Percentiles rank a stretch among this genome's conserved stretches.
phyloP scores from a whole-genome alignment of 192 early-diverging fungal genomes.

The Gorgonomyces haynaldii region DNA sequence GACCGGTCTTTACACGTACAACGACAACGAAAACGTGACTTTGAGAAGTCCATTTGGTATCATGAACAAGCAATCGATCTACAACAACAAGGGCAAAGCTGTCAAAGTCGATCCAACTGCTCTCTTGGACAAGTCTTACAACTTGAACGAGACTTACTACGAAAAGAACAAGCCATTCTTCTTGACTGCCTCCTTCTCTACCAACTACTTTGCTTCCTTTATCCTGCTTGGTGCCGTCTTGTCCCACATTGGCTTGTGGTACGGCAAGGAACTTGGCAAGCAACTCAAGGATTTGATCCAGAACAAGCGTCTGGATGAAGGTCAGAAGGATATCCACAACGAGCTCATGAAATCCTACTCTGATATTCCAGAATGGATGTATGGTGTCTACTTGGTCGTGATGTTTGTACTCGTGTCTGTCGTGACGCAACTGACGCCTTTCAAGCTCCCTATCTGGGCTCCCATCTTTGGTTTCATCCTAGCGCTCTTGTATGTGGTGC shows the following conservation, averaged over 20 bases:
- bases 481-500: slow-evolving; percentile 48
- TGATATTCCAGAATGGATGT: slow-evolving; percentile 53
- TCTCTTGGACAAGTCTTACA: slow-evolving; percentile 2
- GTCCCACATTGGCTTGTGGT: slow-evolving; percentile 51
- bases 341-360: slow-evolving; percentile 48
- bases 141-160: slow-evolving; percentile 2
- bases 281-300: slow-evolving; percentile 20
- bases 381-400: slow-evolving; percentile 28
- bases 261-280: slow-evolving; percentile 41
- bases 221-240: slow-evolving; percentile 42
- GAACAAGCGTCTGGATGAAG: slow-evolving; percentile 6
- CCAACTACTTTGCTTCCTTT: slow-evolving; percentile 16
- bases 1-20: background rate
- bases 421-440: slow-evolving; percentile 29
- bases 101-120: background rate
- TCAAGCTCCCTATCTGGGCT: slow-evolving; percentile 57
- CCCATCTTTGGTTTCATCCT: slow-evolving; percentile 5
- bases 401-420: slow-evolving; percentile 29
- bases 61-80: slow-evolving; percentile 2
- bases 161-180: slow-evolving; percentile 14
- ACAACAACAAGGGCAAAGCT: background rate
- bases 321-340: slow-evolving; percentile 40
- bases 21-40: background rate
- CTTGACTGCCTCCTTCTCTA: slow-evolving; percentile 15
- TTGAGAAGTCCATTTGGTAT: background rate